Conservation (phyloP, 2,329 filamentous ascomycete species). For the Alternaria gaisen region DNA sequence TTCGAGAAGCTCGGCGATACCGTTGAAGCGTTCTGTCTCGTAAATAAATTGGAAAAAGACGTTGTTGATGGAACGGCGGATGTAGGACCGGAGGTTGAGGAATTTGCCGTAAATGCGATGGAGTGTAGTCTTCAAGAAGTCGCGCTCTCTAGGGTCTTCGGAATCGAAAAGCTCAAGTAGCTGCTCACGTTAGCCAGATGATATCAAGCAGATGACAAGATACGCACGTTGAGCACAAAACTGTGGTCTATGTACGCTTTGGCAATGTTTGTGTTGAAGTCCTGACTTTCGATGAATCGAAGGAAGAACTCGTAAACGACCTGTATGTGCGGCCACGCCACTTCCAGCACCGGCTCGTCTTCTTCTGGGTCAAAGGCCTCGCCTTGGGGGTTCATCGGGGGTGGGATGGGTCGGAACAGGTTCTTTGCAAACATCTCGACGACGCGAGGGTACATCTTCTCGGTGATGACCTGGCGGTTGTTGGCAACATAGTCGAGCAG, state of each 20-base stretch:
- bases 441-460: slow-evolving; percentile 97
- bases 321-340: slow-evolving; percentile 99
- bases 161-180: slow-evolving; percentile 98
- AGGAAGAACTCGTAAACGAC: slow-evolving; percentile 99
- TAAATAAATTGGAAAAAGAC: slow-evolving; percentile 99
- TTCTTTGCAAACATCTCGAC: slow-evolving; percentile 99
- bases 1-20: slow-evolving; percentile 94
- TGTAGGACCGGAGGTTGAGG: slow-evolving; percentile 95
- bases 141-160: slow-evolving; percentile 93
- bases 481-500: slow-evolving; percentile 98
- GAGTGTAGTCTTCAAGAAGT: slow-evolving; percentile 97
- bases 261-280: slow-evolving; percentile 99
- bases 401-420: slow-evolving; percentile 94
- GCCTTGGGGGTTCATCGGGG: slow-evolving; percentile 95
- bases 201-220: background rate
- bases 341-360: slow-evolving; percentile 96
- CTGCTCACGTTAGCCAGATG: slow-evolving; percentile 53
- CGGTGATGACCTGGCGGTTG: slow-evolving; percentile 97
- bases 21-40: slow-evolving; percentile 98
- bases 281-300: slow-evolving; percentile 97
- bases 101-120: slow-evolving; percentile 99
- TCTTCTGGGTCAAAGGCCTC: slow-evolving; percentile 99
- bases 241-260: slow-evolving; percentile 99
- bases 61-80: slow-evolving; percentile 98
- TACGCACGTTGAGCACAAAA: slow-evolving; percentile 81